These are phyloP conservation scores for Saccharomyces paradoxus DNA, from an alignment of 805 yeast species.

Conservation along the genomic window DNA sequence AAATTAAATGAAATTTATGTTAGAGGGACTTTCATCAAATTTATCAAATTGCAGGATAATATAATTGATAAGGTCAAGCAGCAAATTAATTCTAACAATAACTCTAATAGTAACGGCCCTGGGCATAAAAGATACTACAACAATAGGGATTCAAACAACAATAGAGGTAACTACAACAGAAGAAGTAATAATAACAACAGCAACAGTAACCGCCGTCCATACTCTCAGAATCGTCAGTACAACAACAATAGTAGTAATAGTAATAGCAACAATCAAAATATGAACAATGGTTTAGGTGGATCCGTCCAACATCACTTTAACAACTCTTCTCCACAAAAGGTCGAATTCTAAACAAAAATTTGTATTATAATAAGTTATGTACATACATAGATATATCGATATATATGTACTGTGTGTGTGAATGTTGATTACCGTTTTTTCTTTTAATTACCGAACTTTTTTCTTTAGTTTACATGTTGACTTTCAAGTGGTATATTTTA, in stretches of 20 bases:
- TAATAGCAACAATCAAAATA: not conserved
- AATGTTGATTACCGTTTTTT: conserved; percentile 6
- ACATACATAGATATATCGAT: not conserved
- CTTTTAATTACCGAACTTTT: conserved; percentile 4
- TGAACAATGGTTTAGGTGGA: conserved; percentile 25
- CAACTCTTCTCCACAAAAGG: not conserved
- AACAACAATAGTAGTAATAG: not conserved
- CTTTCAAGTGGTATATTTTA: conserved; percentile 19
- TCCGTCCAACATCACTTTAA: conserved; percentile 24
- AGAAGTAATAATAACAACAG: conserved; percentile 28
- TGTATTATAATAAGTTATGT: not conserved
- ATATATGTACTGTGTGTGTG: not conserved
- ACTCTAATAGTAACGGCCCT: conserved; percentile 24
- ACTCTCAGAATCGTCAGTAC: not conserved
- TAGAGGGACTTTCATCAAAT: conserved; percentile 78
- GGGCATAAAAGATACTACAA: conserved; percentile 30
- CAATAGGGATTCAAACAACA: conserved; percentile 9
- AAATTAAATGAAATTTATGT: conserved; percentile 70
- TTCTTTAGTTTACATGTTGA: not conserved
- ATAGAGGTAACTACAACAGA: conserved; percentile 26
- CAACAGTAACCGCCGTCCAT: not conserved
- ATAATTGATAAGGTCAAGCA: conserved; percentile 70
- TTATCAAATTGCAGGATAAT: conserved; percentile 66
- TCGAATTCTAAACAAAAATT: conserved; percentile 9
- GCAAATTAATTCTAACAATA: conserved; percentile 46